Conservation (phyloP, 139 green algal genomes). For the Haematococcus lacustris region DNA sequence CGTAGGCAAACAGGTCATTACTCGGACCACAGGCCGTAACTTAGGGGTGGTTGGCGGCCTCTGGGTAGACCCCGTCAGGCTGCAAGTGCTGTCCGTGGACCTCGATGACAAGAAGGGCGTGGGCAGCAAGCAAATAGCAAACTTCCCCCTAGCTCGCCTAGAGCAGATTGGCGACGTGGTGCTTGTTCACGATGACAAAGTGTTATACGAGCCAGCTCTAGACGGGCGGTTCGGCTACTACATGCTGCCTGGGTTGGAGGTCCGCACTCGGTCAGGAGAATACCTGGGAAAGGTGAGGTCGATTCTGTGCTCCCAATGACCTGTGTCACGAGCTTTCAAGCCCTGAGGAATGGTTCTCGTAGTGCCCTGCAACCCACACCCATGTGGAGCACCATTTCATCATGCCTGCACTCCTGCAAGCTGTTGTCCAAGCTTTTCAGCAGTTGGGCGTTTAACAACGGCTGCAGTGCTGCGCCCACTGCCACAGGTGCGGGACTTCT, state of each 20-base stretch:
- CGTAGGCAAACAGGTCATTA: constrained; percentile 50
- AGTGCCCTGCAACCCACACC: not conserved
- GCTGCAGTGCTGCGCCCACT: too few relatives aligned
- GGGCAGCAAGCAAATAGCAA: constrained; percentile 17
- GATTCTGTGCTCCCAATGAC: too few relatives aligned
- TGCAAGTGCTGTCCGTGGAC: constrained; percentile 57
- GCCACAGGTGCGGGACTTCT: constrained; percentile 63
- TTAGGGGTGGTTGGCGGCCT: constrained; percentile 54
- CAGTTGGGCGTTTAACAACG: too few relatives aligned
- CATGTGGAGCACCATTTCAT: too few relatives aligned
- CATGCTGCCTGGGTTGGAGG: constrained; percentile 50
- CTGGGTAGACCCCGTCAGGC: constrained; percentile 51
- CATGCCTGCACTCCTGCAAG: too few relatives aligned
- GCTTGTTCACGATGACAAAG: constrained; percentile 64
- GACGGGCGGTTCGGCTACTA: constrained; percentile 44
- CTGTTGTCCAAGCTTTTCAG: too few relatives aligned
- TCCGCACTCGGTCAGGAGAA: constrained; percentile 41
- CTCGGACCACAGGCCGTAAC: constrained; percentile 42
- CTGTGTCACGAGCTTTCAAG: too few relatives aligned
- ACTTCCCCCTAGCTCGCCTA: constrained; percentile 49
- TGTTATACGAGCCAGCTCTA: constrained; percentile 34
- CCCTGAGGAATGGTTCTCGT: not conserved
- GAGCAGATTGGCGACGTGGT: constrained; percentile 70
- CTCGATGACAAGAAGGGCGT: constrained; percentile 37
- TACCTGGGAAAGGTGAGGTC: constrained; percentile 60